A percentile compares a stretch with the other conserved stretches of the same genome.
These are phyloP conservation scores for Clavispora carvajalis DNA, from an alignment of 805 yeast genomes.

Conservation along the genomic window DNA sequence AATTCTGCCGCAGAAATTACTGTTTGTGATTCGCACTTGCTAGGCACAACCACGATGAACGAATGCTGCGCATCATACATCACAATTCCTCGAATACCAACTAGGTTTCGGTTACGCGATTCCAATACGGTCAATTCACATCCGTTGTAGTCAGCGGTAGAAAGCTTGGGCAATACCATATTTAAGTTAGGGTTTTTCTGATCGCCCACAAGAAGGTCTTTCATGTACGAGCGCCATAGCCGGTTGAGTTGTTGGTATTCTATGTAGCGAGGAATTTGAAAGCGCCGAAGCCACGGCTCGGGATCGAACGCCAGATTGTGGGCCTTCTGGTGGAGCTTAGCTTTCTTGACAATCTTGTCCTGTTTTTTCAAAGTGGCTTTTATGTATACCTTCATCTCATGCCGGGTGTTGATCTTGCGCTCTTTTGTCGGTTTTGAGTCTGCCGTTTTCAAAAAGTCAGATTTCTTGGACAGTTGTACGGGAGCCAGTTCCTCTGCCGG, in stretches of 20 bases:
- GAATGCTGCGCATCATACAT: conserved; percentile 78
- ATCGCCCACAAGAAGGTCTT: conserved; percentile 44
- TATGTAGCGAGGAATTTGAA: conserved; percentile 38
- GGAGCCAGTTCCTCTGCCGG: conserved; percentile 27
- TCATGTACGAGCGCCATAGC: conserved; percentile 73
- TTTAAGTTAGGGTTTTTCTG: conserved; percentile 21
- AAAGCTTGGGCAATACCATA: conserved; percentile 48
- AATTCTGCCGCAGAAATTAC: conserved; percentile 21
- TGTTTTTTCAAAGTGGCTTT: conserved; percentile 35
- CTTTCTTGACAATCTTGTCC: conserved; percentile 28
- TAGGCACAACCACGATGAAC: conserved; percentile 55
- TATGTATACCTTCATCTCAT: conserved; percentile 40
- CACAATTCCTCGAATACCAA: conserved; percentile 70
- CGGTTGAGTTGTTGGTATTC: conserved; percentile 50
- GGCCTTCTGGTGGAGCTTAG: conserved; percentile 27
- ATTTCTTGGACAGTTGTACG: conserved; percentile 5
- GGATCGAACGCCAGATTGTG: conserved; percentile 19
- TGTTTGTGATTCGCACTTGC: conserved; percentile 28
- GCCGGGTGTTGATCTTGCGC: conserved; percentile 29
- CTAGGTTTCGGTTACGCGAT: conserved; percentile 49
- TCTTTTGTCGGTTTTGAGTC: conserved; percentile 8
- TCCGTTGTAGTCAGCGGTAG: conserved; percentile 81
- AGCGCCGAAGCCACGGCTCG: conserved; percentile 17
- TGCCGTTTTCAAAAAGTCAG: conserved; percentile 3
- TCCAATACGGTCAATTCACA: conserved; percentile 55